Conservation (phyloP, 73 alveolate species). For the Paramecium pentaurelia region DNA sequence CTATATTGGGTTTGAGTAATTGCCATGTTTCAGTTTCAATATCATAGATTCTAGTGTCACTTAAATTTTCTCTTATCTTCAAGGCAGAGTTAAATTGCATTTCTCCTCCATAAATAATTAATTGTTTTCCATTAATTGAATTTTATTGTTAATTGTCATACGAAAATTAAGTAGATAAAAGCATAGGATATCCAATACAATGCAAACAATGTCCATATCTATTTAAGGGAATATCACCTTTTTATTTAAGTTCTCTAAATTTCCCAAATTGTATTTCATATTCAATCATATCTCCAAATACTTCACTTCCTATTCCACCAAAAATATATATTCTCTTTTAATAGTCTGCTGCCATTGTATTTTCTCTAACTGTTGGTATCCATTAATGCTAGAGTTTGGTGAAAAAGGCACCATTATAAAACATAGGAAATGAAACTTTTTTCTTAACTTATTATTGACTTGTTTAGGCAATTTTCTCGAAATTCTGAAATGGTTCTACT, state of each 20-base stretch:
- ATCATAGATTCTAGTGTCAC: neutral
- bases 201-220: conserved; percentile 41
- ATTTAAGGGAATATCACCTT: neutral
- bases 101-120: conserved; percentile 7
- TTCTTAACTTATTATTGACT: neutral
- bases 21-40: neutral
- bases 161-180: neutral
- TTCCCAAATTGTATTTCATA: neutral
- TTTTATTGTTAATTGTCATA: neutral
- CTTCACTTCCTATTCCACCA: conserved; percentile 45
- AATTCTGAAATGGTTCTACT: neutral
- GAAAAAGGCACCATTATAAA: neutral
- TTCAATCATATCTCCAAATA: neutral
- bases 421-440: neutral
- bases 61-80: neutral
- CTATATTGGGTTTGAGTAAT: neutral
- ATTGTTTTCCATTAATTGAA: neutral
- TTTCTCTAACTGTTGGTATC: conserved; percentile 5
- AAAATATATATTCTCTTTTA: neutral
- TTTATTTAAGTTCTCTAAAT: neutral
- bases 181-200: neutral
- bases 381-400: neutral
- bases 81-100: neutral
- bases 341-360: conserved; percentile 15
- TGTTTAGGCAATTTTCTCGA: neutral